These are phyloP conservation scores for Trypanosoma congolense DNA, from an alignment of 208 protist species.

Conservation along the genomic window DNA sequence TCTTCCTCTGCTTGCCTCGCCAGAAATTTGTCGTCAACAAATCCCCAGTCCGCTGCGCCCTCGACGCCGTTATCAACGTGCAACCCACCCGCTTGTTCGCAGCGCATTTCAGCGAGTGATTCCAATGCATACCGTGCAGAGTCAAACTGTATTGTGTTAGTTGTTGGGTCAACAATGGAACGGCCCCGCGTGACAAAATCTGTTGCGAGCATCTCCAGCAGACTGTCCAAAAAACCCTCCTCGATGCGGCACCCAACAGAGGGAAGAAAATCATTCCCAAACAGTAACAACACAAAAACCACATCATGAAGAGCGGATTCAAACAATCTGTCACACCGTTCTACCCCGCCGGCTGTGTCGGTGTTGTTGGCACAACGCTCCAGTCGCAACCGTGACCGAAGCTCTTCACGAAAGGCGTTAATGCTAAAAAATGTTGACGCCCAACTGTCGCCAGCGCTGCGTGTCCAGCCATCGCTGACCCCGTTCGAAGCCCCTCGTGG, in stretches of 20 bases:
- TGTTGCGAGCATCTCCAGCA: constrained; percentile 73
- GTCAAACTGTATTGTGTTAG: constrained; percentile 71
- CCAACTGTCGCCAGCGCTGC: constrained; percentile 42
- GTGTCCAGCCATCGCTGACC: constrained; percentile 8
- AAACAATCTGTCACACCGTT: constrained; percentile 26
- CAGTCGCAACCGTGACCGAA: constrained; percentile 44
- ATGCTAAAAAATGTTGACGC: constrained; percentile 86
- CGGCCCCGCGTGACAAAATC: constrained; percentile 75
- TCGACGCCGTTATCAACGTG: constrained; percentile 34
- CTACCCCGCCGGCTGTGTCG: constrained; percentile 3
- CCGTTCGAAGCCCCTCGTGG: constrained; percentile 9
- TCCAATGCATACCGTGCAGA: constrained; percentile 75
- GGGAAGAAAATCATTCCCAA: constrained; percentile 99
- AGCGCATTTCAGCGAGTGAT: constrained; percentile 62
- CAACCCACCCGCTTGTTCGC: constrained; percentile 21
- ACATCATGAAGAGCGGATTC: constrained; percentile 93
- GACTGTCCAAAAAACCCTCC: constrained; percentile 90
- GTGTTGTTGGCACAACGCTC: background rate
- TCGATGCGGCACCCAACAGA: constrained; percentile 92
- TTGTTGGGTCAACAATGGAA: constrained; percentile 61
- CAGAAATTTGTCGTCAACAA: constrained; percentile 38
- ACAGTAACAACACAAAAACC: constrained; percentile 96
- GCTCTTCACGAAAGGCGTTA: constrained; percentile 62
- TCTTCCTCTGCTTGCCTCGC: constrained; percentile 30
- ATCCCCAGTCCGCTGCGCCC: constrained; percentile 28